Evolutionary conservation across 352 stramenopile genomes (phyloP).

Genomic region (Phytophthora colocasiae): DNA sequence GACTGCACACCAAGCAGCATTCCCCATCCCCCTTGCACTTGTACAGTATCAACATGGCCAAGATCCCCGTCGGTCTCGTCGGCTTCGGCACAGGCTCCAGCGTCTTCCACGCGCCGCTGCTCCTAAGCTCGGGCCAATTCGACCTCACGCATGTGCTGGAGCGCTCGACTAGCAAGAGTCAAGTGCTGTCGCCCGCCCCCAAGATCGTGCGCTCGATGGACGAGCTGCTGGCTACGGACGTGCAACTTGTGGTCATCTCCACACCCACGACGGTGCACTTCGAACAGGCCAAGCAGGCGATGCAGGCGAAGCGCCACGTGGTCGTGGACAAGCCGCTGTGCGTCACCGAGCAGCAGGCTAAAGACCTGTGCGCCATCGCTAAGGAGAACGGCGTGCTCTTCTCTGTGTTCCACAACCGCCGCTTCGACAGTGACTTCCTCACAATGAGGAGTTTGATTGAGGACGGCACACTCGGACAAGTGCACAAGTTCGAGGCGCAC

Average conservation of each 20-base stretch:
- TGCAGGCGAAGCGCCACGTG: slow-evolving; percentile 77
- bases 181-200: slow-evolving; percentile 46
- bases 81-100: slow-evolving; percentile 76
- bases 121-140: slow-evolving; percentile 66
- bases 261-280: slow-evolving; percentile 81
- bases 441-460: slow-evolving; percentile 62
- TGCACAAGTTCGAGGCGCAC: slow-evolving; percentile 67
- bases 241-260: slow-evolving; percentile 78
- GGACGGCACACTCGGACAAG: slow-evolving; percentile 52
- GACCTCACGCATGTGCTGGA: slow-evolving; percentile 82
- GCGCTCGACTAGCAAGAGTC: slow-evolving; percentile 72
- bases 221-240: slow-evolving; percentile 60
- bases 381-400: slow-evolving; percentile 64
- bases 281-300: slow-evolving; percentile 72
- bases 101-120: slow-evolving; percentile 78
- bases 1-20: slow-evolving; percentile 27
- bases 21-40: neutral
- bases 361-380: slow-evolving; percentile 59
- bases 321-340: slow-evolving; percentile 82
- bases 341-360: slow-evolving; percentile 57
- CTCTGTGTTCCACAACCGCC: slow-evolving; percentile 81
- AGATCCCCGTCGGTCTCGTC: slow-evolving; percentile 69
- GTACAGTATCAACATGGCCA: slow-evolving; percentile 9
- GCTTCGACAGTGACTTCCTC: slow-evolving; percentile 81
- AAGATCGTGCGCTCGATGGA: slow-evolving; percentile 78